Base-by-base conservation (phyloP, 768 basidiomycete species). In the Sarcodon aspratus region DNA sequence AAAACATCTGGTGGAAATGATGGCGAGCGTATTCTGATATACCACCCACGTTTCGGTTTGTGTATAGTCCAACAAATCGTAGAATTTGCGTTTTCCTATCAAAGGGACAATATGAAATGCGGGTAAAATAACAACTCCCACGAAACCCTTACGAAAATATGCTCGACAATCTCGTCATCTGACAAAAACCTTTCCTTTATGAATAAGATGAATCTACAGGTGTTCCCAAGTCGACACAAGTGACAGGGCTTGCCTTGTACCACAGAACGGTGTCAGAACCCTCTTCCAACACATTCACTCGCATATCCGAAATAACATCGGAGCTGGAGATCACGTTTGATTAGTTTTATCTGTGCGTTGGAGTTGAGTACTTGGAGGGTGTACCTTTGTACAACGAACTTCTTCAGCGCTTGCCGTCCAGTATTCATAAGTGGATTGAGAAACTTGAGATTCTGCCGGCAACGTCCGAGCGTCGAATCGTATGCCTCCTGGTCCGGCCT, bases 1-100 rank as follows among this genome's bases (percentile, higher is more conserved):
- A 62, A 67, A 33, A 62, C 54, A 18, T 48, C 68, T 10, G 76
- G 80, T 0, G 85, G 82, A 53, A 88, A 89, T 4, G 70, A 56
- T 0, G 88, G 87, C 2, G 84, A 68, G 34, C 83, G 76, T 21
- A 91, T 66, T 37, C 82, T 82, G 51, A 91, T 79, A 62, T 90
- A 91, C 88, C 88, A 91, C 42, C 88, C 88, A 31, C 82, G 77
- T 50, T 79, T 78, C 1, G 88, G 88, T 6, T 80, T 76, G 60
- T 89, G 88, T 27, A 89, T 78, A 9, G 76, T 76, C 88, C 88
- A 91, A 48, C 75, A 72, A 2, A 86, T 61, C 0, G 73, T 72
- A 18, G 74, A 77, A 4, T 75, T 79, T n/a, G 76, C 71, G 36
- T 82, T 83, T 50, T 89, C 82, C 84, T 83, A 51, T 3, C 33